phyloP scores from a whole-genome alignment of 495 filamentous ascomycete genomes.

The Zalerion maritima region DNA sequence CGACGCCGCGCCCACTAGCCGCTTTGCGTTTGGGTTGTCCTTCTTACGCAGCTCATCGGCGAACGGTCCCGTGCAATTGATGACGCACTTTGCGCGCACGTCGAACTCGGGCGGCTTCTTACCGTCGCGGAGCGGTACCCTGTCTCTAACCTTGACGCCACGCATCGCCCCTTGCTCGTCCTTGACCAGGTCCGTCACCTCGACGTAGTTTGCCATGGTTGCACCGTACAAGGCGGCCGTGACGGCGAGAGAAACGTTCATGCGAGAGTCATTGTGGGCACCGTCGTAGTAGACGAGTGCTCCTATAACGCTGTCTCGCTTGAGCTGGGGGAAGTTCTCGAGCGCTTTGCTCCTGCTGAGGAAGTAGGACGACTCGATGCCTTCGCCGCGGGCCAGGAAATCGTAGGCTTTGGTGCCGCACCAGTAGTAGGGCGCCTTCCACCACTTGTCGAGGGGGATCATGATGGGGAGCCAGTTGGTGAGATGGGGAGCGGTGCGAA shows the following conservation, averaged over 20 bases:
- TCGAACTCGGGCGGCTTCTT: conserved; percentile 43
- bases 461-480: conserved; percentile 95
- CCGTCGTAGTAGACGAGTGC: conserved; percentile 98
- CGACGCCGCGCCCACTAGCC: conserved; percentile 87
- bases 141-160: conserved; percentile 67
- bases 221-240: conserved; percentile 88
- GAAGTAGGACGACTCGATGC: conserved; percentile 95
- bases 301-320: conserved; percentile 68
- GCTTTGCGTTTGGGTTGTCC: conserved; percentile 55
- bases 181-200: conserved; percentile 75
- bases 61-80: conserved; percentile 96
- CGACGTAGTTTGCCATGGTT: conserved; percentile 85
- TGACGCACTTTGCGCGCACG: conserved; percentile 77
- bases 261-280: conserved; percentile 93
- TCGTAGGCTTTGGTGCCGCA: conserved; percentile 91
- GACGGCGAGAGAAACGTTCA: conserved; percentile 95
- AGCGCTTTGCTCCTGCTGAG: conserved; percentile 86
- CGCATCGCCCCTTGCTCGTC: conserved; percentile 62
- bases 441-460: conserved; percentile 91
- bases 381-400: conserved; percentile 84
- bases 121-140: conserved; percentile 43
- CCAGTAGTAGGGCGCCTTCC: conserved; percentile 97
- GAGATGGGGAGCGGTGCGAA: conserved; percentile 91
- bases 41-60: conserved; percentile 86
- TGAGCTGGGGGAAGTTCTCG: conserved; percentile 96